phyloP scores from a whole-genome alignment of 2,329 filamentous ascomycete genomes.

The Immersiporthe knoxdaviesiana region DNA sequence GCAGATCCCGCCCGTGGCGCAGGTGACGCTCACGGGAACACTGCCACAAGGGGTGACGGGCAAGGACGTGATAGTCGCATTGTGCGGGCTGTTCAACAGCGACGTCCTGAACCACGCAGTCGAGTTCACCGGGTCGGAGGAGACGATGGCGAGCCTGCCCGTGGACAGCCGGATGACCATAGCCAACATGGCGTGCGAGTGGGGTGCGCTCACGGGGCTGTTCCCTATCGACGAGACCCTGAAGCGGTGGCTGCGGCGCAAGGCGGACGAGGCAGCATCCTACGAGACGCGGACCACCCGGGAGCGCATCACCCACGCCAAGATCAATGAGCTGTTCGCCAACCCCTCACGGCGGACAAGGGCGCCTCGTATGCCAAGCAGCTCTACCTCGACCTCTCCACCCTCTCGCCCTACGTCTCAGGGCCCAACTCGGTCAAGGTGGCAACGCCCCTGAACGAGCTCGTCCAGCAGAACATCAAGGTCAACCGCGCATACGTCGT shows the following conservation, averaged over 20 bases:
- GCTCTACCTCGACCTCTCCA: slow-evolving; percentile 80
- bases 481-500: slow-evolving; percentile 95
- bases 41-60: slow-evolving; percentile 82
- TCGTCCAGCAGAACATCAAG: slow-evolving; percentile 74
- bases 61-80: slow-evolving; percentile 90
- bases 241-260: slow-evolving; percentile 67
- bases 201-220: slow-evolving; percentile 53
- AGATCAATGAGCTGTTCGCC: slow-evolving; percentile 71
- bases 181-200: slow-evolving; percentile 81
- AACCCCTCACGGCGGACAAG: slow-evolving; percentile 72
- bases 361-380: slow-evolving; percentile 82
- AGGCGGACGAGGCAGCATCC: slow-evolving; percentile 54
- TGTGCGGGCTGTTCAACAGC: slow-evolving; percentile 84
- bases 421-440: slow-evolving; percentile 93
- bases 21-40: slow-evolving; percentile 75
- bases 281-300: slow-evolving; percentile 46
- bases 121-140: slow-evolving; percentile 81
- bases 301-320: slow-evolving; percentile 70
- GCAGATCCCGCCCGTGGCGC: slow-evolving; percentile 83
- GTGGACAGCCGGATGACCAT: slow-evolving; percentile 77
- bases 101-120: slow-evolving; percentile 91
- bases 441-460: slow-evolving; percentile 73
- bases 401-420: slow-evolving; percentile 80
- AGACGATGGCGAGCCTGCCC: slow-evolving; percentile 73
- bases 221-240: slow-evolving; percentile 39